These are phyloP conservation scores for Mikania micrantha DNA, from an alignment of 129 eudicot genomes.

Conservation along the genomic window DNA sequence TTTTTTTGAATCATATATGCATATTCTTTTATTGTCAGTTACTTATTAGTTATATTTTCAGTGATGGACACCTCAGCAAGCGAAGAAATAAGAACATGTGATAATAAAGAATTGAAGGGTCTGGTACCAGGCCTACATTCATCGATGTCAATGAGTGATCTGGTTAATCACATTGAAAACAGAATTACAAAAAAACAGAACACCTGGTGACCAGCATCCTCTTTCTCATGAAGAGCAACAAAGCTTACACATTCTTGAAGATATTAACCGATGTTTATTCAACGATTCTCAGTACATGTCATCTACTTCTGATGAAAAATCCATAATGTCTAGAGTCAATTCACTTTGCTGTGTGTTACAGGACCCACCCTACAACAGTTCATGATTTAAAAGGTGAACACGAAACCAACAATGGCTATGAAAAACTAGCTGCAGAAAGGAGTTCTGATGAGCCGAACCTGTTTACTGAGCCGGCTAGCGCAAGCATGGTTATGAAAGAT, in stretches of 20 bases:
- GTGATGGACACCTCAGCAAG: conserved; percentile 38
- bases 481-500: conserved; percentile 25
- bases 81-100: conserved; percentile 38
- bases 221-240: conserved; percentile 52
- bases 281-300: conserved; percentile 48
- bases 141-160: conserved; percentile 79
- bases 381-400: conserved; percentile 22
- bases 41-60: conserved; percentile 17
- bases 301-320: conserved; percentile 60
- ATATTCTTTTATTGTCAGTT: neutral
- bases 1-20: conserved; percentile 2
- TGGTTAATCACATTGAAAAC: conserved; percentile 67
- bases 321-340: conserved; percentile 74
- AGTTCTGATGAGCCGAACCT: too few species aligned
- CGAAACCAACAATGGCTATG: conserved; percentile 18
- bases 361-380: conserved; percentile 35
- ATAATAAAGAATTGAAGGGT: conserved; percentile 33
- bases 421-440: conserved; percentile 15
- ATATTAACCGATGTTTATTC: conserved; percentile 65
- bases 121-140: conserved; percentile 61
- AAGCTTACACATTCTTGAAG: conserved; percentile 56
- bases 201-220: conserved; percentile 27
- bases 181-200: conserved; percentile 58
- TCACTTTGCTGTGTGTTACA: conserved; percentile 86
- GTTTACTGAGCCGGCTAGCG: too few species aligned